Base-by-base conservation (phyloP, 2,329 filamentous ascomycete species). In the Nemania abortiva region DNA sequence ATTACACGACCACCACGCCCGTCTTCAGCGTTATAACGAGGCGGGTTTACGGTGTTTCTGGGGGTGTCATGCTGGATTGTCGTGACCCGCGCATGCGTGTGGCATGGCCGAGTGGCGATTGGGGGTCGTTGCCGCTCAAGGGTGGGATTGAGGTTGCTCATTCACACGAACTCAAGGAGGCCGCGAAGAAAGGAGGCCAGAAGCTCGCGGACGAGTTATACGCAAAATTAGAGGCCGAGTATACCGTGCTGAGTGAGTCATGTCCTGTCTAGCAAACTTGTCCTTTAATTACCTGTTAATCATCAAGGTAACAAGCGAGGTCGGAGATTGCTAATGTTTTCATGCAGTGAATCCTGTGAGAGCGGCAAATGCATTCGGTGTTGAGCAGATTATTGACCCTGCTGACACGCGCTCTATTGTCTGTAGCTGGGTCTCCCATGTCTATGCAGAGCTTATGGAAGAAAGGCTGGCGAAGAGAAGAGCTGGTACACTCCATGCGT, bases 91-190 rank as follows among this genome's bases (percentile, higher is more conserved):
- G 69, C 10, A 69, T 67, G 69, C 66, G 69, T 13, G 66, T 71
- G n/a, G 69, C 69, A 11, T 71, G 69, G 69, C 69, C 69, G 2
- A 67, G 69, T 31, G 69, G 69, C 15, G 69, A 71, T 24, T 71
- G 69, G 69, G 69, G 69, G 0, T 71, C 69, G 34, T 53, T 71
- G 39, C 69, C 69, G 27, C 66, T 71, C 2, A 69, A 64, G 45
- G 69, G 69, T 11, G 66, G 66, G 5, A 69, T 71, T n/a, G 69
- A 71, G 29, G 69, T 66, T 13, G 69, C 66, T 0, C 69, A 71
- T 50, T 66, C 69, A 5, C 56, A 53, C 45, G 66, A 71, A 57
- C 63, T 71, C 0, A 71, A 71, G 29, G 62, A 69, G 39, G 69
- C 69, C 15, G 69, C 42, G n/a, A 63, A 29, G 52, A 57, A 66